Conservation (phyloP, 2,329 filamentous ascomycete species). For the Penicillium brevicompactum region DNA sequence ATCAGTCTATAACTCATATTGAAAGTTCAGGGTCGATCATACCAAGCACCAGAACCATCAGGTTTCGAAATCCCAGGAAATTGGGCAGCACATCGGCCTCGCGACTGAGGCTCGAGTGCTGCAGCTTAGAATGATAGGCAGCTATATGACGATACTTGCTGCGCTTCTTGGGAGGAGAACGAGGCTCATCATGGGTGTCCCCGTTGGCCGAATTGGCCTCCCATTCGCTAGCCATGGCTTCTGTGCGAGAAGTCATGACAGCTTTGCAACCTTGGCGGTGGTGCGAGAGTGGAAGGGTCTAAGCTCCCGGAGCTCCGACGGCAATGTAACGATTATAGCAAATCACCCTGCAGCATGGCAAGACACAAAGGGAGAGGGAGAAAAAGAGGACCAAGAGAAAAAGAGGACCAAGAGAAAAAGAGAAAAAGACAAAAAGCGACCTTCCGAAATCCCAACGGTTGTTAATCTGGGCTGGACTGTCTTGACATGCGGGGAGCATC, state of each 20-base stretch:
- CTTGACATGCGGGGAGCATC: slow-evolving; percentile 8
- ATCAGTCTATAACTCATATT: not conserved
- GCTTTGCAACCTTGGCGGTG: not conserved
- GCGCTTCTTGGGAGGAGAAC: slow-evolving; percentile 27
- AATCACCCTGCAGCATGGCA: not conserved
- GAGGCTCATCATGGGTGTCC: slow-evolving; percentile 4
- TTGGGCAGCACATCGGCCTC: slow-evolving; percentile 75
- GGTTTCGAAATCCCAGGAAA: slow-evolving; percentile 90
- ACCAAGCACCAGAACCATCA: slow-evolving; percentile 93
- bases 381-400: not conserved
- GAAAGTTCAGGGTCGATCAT: slow-evolving; percentile 31
- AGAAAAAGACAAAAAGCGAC: not conserved
- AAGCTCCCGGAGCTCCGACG: slow-evolving; percentile 1
- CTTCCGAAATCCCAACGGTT: not conserved
- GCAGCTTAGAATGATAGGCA: slow-evolving; percentile 73
- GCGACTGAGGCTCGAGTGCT: slow-evolving; percentile 81
- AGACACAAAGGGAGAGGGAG: not conserved
- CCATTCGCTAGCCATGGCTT: slow-evolving; percentile 14
- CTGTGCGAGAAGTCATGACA: slow-evolving; percentile 20
- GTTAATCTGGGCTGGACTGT: slow-evolving; percentile 2
- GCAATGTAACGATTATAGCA: not conserved
- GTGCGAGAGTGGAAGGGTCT: not conserved
- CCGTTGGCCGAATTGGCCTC: slow-evolving; percentile 8
- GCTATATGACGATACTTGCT: slow-evolving; percentile 89
- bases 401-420: not conserved